Percentiles rank a stretch among this genome's conserved stretches.
Evolutionary conservation across 768 basidiomycete species (phyloP).

Genomic region (Suillus occidentalis): DNA sequence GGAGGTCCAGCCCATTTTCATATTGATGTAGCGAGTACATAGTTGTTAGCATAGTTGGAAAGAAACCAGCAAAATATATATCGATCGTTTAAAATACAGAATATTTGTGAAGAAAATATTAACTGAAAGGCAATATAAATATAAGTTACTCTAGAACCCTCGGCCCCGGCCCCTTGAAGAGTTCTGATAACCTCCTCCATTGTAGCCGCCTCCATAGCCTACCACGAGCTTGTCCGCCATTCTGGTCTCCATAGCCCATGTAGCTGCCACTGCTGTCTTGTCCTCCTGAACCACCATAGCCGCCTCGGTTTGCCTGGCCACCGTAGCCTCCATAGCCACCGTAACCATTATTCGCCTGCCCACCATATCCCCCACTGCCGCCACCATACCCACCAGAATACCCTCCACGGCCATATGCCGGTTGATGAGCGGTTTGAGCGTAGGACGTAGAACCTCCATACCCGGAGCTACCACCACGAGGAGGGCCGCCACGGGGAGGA

Average conservation of each 20-base stretch:
- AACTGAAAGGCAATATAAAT: conserved; percentile 19
- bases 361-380: conserved; percentile 10
- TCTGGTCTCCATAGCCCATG: conserved; percentile 33
- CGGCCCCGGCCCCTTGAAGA: conserved; percentile 49
- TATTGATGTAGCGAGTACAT: conserved; percentile 17
- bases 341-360: conserved; percentile 16
- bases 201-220: conserved; percentile 29
- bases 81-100: conserved; percentile 11
- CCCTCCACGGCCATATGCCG: conserved; percentile 27
- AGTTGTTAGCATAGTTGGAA: conserved; percentile 1
- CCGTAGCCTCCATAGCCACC: conserved; percentile 18
- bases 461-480: conserved; percentile 22
- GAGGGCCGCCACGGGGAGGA: conserved; percentile 11
- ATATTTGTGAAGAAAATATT: conserved; percentile 3
- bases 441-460: conserved; percentile 22
- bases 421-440: conserved; percentile 18
- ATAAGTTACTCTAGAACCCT: conserved; percentile 43
- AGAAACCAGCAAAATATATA: conserved; percentile 14
- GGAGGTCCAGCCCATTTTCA: not conserved
- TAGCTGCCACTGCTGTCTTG: conserved; percentile 39
- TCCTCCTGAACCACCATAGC: conserved; percentile 35
- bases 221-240: conserved; percentile 15
- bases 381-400: conserved; percentile 21
- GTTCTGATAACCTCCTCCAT: conserved; percentile 25
- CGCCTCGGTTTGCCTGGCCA: conserved; percentile 24